These are phyloP conservation scores for Pneumocystis canis DNA, from an alignment of 1,139 yeast species.

Conservation along the genomic window DNA sequence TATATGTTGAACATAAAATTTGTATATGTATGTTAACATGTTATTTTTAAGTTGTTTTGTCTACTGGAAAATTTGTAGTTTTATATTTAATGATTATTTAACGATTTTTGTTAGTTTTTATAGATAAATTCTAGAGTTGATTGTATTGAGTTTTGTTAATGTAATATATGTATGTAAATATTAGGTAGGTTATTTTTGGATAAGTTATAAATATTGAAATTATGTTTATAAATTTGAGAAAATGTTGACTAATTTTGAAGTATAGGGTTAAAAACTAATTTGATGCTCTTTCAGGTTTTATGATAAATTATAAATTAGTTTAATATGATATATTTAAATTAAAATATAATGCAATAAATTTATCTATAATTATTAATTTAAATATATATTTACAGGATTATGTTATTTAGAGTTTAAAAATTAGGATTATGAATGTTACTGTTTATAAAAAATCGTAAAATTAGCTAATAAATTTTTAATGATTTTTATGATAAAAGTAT, in stretches of 20 bases:
- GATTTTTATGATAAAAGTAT: too few species aligned
- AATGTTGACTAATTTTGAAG: too few species aligned
- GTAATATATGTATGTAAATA: too few species aligned
- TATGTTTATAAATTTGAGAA: not conserved
- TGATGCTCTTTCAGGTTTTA: not conserved
- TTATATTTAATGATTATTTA: not conserved
- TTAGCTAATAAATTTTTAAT: not conserved
- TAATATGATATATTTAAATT: not conserved
- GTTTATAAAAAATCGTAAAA: not conserved
- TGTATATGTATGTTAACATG: not conserved
- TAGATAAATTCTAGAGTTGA: too few species aligned
- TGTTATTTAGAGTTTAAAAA: not conserved
- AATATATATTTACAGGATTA: not conserved
- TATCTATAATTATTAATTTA: not conserved
- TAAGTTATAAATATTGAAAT: not conserved
- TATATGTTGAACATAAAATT: not conserved
- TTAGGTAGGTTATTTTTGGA: not conserved
- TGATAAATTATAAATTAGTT: not conserved
- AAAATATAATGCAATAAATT: not conserved
- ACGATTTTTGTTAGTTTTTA: not conserved
- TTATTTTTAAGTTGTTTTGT: not conserved
- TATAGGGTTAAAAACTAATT: not conserved
- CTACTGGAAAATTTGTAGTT: not conserved
- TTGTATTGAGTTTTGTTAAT: too few species aligned
- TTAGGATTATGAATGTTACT: not conserved